A percentile compares a stretch with the other conserved stretches of the same genome.
These are phyloP conservation scores for Leersia perrieri DNA, from an alignment of 176 grass and related monocot species.

Conservation along the genomic window DNA sequence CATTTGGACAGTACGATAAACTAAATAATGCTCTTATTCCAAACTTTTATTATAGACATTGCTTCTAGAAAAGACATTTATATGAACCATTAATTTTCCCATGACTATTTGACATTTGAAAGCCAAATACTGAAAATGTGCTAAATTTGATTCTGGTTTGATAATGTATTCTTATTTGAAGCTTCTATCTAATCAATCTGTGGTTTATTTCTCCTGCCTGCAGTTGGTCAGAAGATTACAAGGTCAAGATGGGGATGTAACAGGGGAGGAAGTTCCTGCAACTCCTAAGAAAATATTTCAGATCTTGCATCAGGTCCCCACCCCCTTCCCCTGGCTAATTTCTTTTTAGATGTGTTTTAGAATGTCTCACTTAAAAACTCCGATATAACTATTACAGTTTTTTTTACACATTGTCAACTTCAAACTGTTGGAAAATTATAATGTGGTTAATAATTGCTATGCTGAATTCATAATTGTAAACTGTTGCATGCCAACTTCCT, in stretches of 20 bases:
- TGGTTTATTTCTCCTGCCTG: slow-evolving; percentile 31
- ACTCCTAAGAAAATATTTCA: slow-evolving; percentile 99
- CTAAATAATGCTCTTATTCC: not conserved
- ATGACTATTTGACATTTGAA: not conserved
- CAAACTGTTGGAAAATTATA: not conserved
- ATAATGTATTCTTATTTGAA: slow-evolving; percentile 10
- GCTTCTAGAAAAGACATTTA: not conserved
- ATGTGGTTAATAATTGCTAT: not conserved
- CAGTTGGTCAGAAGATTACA: slow-evolving; percentile 95
- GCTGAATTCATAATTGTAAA: not conserved
- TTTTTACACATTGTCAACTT: not conserved
- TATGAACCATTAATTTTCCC: not conserved
- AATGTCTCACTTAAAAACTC: not conserved
- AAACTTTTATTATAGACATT: not conserved
- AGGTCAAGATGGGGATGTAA: slow-evolving; percentile 87
- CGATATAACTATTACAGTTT: not conserved
- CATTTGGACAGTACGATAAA: not conserved
- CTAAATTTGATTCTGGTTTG: slow-evolving; percentile 2
- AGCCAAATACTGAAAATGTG: not conserved
- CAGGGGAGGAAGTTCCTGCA: slow-evolving; percentile 79
- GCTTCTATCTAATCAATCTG: slow-evolving; percentile 16
- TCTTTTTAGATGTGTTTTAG: slow-evolving; percentile 12
- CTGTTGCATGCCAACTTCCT: not conserved
- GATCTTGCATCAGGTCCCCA: slow-evolving; percentile 90
- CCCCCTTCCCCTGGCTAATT: not conserved